A percentile compares a stretch with the other conserved stretches of the same genome.
These are phyloP conservation scores for Rhizopus arrhizus DNA, from an alignment of 371 early-diverging fungal genomes.

Conservation along the genomic window DNA sequence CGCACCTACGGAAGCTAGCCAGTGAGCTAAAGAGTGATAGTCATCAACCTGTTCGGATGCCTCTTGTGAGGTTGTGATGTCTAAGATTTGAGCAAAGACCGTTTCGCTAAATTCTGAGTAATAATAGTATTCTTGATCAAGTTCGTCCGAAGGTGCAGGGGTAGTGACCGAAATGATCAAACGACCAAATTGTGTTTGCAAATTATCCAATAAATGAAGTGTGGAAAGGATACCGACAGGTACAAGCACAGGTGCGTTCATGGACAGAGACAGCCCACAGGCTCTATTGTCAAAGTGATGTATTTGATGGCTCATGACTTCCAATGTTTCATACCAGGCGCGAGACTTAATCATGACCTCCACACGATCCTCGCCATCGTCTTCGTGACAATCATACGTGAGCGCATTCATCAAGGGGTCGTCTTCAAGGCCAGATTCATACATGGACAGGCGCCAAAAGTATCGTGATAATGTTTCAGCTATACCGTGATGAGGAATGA, in stretches of 20 bases:
- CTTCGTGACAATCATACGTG: slow-evolving; percentile 39
- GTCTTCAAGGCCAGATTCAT: slow-evolving; percentile 41
- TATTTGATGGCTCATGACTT: slow-evolving; percentile 36
- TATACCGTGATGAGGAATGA: slow-evolving; percentile 29
- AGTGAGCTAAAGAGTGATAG: slow-evolving; percentile 33
- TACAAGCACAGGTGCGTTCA: slow-evolving; percentile 35
- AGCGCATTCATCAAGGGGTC: slow-evolving; percentile 34
- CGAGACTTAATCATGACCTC: slow-evolving; percentile 41
- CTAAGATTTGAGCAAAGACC: slow-evolving; percentile 33
- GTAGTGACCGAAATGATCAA: slow-evolving; percentile 38
- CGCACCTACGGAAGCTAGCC: slow-evolving; percentile 44
- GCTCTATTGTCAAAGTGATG: slow-evolving; percentile 19
- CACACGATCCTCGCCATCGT: slow-evolving; percentile 35
- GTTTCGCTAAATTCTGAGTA: slow-evolving; percentile 29
- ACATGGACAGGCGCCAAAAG: slow-evolving; percentile 44
- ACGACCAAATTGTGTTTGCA: slow-evolving; percentile 43
- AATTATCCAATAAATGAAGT: slow-evolving; percentile 39
- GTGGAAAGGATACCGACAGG: slow-evolving; percentile 37
- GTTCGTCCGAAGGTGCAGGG: slow-evolving; percentile 12
- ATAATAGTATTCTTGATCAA: slow-evolving; percentile 10
- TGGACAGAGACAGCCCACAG: slow-evolving; percentile 28
- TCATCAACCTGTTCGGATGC: slow-evolving; percentile 18
- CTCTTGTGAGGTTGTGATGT: slow-evolving; percentile 21
- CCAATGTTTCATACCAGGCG: slow-evolving; percentile 42
- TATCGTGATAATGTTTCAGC: slow-evolving; percentile 30